These are phyloP conservation scores for Didymosphaeria variabile DNA, from an alignment of 2,329 filamentous ascomycete species.

Conservation along the genomic window DNA sequence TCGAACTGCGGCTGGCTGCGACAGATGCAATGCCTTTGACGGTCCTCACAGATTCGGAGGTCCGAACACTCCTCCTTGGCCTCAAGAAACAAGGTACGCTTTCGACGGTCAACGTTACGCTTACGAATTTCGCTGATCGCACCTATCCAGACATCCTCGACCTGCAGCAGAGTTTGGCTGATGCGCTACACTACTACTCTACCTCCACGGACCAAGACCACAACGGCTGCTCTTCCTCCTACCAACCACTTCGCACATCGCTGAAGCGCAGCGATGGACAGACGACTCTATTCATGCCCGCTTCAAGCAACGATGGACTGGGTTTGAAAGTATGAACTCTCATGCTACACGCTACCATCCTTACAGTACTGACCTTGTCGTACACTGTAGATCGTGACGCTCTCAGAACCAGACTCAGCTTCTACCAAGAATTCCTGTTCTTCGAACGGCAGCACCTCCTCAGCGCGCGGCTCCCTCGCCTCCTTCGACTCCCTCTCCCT, in stretches of 20 bases:
- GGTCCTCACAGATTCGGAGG: conserved; percentile 65
- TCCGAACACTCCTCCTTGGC: conserved; percentile 64
- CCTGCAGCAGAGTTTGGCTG: conserved; percentile 66
- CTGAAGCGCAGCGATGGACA: conserved; percentile 69
- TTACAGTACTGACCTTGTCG: not conserved
- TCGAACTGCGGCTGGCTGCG: not conserved
- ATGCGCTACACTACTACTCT: conserved; percentile 71
- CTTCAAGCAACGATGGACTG: conserved; percentile 65
- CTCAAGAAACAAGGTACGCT: conserved; percentile 59
- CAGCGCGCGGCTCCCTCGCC: conserved; percentile 45
- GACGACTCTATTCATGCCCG: conserved; percentile 74
- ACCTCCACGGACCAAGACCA: conserved; percentile 66
- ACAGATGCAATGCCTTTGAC: conserved; percentile 65
- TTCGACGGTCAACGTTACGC: not conserved
- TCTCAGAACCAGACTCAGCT: conserved; percentile 51
- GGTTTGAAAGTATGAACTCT: conserved; percentile 62
- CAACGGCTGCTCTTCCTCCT: conserved; percentile 65
- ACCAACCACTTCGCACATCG: conserved; percentile 69
- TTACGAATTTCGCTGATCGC: not conserved
- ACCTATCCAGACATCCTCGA: conserved; percentile 58
- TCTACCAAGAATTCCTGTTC: conserved; percentile 29
- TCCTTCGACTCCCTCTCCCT: conserved; percentile 46
- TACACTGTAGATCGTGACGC: conserved; percentile 60
- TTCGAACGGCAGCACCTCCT: conserved; percentile 17
- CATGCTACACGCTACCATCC: not conserved